Evolutionary conservation across 1,284 basidiomycete species (phyloP).

Genomic region (Cryptococcus sp.): DNA sequence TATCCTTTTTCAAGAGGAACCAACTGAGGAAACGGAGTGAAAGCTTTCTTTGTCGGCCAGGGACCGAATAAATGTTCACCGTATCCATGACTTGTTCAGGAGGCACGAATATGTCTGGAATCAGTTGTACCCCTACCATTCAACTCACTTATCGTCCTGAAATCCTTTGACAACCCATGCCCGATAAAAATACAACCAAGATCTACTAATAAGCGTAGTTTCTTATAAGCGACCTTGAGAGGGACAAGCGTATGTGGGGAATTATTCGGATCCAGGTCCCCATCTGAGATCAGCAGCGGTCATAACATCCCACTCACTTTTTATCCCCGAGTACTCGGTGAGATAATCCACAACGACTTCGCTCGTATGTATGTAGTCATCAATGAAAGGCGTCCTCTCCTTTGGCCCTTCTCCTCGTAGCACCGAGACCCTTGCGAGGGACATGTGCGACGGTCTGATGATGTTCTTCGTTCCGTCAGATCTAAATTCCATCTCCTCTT

Average conservation of each 20-base stretch:
- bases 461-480: constrained; percentile 94
- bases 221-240: constrained; percentile 95
- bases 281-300: constrained; percentile 54
- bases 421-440: constrained; percentile 91
- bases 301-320: constrained; percentile 56
- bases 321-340: constrained; percentile 94
- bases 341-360: constrained; percentile 94
- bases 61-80: constrained; percentile 86
- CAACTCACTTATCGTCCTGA: constrained; percentile 89
- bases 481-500: constrained; percentile 92
- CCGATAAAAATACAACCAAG: constrained; percentile 95
- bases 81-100: constrained; percentile 95
- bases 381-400: constrained; percentile 87
- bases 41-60: constrained; percentile 74
- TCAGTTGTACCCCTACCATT: neutral
- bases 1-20: constrained; percentile 84
- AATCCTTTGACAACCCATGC: constrained; percentile 98
- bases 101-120: constrained; percentile 86
- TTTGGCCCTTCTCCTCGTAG: constrained; percentile 75
- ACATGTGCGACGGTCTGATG: constrained; percentile 81
- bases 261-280: constrained; percentile 80
- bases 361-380: constrained; percentile 94
- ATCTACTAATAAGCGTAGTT: constrained; percentile 89
- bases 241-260: constrained; percentile 89
- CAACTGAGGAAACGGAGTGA: constrained; percentile 92